Evolutionary conservation across 257 asterid genomes (phyloP).

Genomic region (Voacanga thouarsii): DNA sequence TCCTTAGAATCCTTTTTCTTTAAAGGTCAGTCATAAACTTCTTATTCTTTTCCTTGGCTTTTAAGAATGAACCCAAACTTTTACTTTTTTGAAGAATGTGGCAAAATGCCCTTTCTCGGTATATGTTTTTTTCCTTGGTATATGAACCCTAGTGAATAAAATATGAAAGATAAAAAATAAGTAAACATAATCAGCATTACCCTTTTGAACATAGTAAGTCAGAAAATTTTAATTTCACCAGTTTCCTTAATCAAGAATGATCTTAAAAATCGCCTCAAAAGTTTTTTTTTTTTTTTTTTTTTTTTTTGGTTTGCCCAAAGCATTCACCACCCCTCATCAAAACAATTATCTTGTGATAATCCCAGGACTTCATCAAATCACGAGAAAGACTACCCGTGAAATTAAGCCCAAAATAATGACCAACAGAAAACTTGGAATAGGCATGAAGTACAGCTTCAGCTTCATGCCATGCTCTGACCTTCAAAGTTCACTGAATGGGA

Average conservation of each 20-base stretch:
- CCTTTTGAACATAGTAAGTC: too few relatives aligned
- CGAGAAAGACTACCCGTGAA: not conserved
- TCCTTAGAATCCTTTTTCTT: too few relatives aligned
- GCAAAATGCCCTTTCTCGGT: not conserved
- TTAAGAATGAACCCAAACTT: not conserved
- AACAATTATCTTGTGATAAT: conserved; percentile 1
- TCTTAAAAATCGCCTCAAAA: not conserved
- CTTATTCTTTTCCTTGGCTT: not conserved
- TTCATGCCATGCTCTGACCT: not conserved
- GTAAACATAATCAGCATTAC: too few relatives aligned
- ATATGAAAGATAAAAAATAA: too few relatives aligned
- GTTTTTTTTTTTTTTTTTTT: not conserved
- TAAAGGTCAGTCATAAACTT: not conserved
- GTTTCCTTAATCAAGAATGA: too few relatives aligned
- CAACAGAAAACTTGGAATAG: too few relatives aligned
- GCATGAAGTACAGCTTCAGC: too few relatives aligned
- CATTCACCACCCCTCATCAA: not conserved
- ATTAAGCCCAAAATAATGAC: not conserved
- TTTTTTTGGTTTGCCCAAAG: not conserved
- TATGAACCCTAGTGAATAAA: too few relatives aligned
- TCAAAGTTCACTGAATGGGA: not conserved
- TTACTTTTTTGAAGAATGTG: not conserved
- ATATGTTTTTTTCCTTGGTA: too few relatives aligned
- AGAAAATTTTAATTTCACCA: too few relatives aligned
- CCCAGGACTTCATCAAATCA: not conserved